A percentile compares a stretch with the other conserved stretches of the same genome.
These are phyloP conservation scores for Apiospora phragmitis DNA, from an alignment of 2,329 filamentous ascomycete species.

Conservation along the genomic window DNA sequence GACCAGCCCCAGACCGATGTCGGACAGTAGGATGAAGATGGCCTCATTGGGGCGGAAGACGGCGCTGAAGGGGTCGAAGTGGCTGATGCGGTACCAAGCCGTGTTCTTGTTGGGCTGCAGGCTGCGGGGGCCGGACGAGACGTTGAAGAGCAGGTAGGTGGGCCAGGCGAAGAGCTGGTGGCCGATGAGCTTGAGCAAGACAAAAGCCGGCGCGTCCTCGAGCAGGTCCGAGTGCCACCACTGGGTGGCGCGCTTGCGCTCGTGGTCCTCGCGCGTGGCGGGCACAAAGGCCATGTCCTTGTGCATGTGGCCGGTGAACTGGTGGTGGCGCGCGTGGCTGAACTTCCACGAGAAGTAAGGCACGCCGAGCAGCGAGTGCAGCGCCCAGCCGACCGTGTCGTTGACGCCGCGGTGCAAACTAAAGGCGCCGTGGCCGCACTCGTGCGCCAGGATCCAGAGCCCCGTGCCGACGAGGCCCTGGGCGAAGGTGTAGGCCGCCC, in stretches of 20 bases:
- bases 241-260: conserved; percentile 28
- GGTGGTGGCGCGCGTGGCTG: conserved; percentile 69
- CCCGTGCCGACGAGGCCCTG: conserved; percentile 69
- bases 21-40: conserved; percentile 56
- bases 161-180: conserved; percentile 69
- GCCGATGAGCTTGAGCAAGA: conserved; percentile 53
- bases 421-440: conserved; percentile 70
- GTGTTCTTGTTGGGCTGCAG: conserved; percentile 47
- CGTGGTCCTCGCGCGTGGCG: conserved; percentile 39
- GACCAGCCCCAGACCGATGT: conserved; percentile 58
- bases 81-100: conserved; percentile 48
- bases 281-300: conserved; percentile 68
- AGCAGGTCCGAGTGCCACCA: conserved; percentile 48
- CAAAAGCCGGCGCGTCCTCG: conserved; percentile 63
- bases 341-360: conserved; percentile 76
- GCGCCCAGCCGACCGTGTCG: conserved; percentile 60
- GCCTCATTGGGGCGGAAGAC: conserved; percentile 62
- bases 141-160: conserved; percentile 63
- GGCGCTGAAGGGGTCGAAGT: conserved; percentile 62
- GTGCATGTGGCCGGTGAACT: conserved; percentile 66
- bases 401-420: conserved; percentile 58
- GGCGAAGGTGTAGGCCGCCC: conserved; percentile 60
- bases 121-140: conserved; percentile 48
- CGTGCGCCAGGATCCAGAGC: conserved; percentile 71
- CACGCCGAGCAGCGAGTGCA: conserved; percentile 67